These are phyloP conservation scores for Suillus ampliporus DNA, from an alignment of 768 basidiomycete genomes.

Conservation along the genomic window DNA sequence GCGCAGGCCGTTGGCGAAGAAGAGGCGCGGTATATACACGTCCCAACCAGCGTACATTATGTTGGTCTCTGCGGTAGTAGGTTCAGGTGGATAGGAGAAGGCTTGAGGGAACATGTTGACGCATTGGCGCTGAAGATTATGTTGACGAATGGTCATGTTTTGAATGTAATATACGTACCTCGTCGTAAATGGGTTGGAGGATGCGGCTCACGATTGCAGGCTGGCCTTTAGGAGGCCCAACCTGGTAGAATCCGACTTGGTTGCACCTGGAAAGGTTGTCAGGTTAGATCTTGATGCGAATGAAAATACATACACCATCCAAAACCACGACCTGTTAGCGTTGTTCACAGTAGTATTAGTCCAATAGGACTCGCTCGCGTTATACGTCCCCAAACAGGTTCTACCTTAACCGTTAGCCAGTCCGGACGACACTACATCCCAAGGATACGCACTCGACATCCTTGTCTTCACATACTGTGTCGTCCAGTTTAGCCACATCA, in stretches of 20 bases:
- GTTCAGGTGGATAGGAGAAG: constrained; percentile 53
- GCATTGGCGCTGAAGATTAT: constrained; percentile 62
- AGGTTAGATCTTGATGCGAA: not conserved
- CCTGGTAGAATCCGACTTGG: constrained; percentile 61
- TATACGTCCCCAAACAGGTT: constrained; percentile 49
- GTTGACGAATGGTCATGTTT: not conserved
- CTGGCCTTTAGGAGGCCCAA: constrained; percentile 41
- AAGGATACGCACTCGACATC: constrained; percentile 51
- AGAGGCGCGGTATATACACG: constrained; percentile 58
- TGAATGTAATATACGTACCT: constrained; percentile 22
- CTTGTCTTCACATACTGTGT: constrained; percentile 56
- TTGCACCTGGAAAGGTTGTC: constrained; percentile 55
- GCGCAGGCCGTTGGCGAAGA: constrained; percentile 76
- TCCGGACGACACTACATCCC: too few relatives aligned
- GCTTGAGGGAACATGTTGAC: constrained; percentile 67
- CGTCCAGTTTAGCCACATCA: constrained; percentile 3
- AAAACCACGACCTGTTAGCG: constrained; percentile 64
- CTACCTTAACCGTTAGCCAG: constrained; percentile 9
- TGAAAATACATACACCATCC: constrained; percentile 59
- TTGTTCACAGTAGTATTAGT: constrained; percentile 64
- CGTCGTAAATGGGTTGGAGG: constrained; percentile 32
- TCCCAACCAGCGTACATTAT: constrained; percentile 64
- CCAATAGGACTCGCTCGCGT: constrained; percentile 47
- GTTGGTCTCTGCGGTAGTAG: constrained; percentile 52
- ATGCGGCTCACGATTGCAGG: constrained; percentile 44